Evolutionary conservation across 495 filamentous ascomycete species (phyloP).

Genomic region (Evansstolkia leycettana): DNA sequence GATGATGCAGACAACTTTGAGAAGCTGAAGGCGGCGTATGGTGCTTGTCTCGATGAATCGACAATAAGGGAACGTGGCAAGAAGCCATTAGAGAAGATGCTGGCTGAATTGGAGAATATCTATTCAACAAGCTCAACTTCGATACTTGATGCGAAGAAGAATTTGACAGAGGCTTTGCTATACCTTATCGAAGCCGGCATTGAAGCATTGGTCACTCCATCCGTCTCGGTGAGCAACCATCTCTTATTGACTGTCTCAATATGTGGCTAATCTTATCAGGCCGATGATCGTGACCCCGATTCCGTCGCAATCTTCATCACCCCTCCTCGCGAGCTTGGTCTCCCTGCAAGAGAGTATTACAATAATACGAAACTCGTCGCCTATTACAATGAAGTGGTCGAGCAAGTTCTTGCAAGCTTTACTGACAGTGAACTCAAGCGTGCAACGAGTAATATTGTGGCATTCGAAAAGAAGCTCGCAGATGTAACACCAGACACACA

Average conservation of each 20-base stretch:
- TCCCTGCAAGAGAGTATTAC: slow-evolving; percentile 56
- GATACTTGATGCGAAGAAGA: slow-evolving; percentile 19
- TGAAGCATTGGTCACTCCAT: slow-evolving; percentile 31
- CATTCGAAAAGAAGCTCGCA: slow-evolving; percentile 50
- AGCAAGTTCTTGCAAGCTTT: slow-evolving; percentile 26
- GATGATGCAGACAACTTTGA: slow-evolving; percentile 51
- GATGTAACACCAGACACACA: slow-evolving; percentile 44
- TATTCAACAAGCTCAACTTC: slow-evolving; percentile 37
- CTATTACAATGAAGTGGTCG: slow-evolving; percentile 39
- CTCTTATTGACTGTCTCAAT: neutral
- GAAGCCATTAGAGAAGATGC: slow-evolving; percentile 35
- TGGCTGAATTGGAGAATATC: slow-evolving; percentile 39
- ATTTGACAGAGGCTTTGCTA: slow-evolving; percentile 38
- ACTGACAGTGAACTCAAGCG: slow-evolving; percentile 12
- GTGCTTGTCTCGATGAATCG: slow-evolving; percentile 51
- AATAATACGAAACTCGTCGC: slow-evolving; percentile 40
- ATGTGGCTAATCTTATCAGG: slow-evolving; percentile 10
- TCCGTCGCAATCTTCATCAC: slow-evolving; percentile 43
- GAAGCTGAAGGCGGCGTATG: slow-evolving; percentile 50
- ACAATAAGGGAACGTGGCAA: slow-evolving; percentile 40
- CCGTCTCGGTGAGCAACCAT: slow-evolving; percentile 31
- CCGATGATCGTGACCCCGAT: slow-evolving; percentile 54
- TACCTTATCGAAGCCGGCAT: slow-evolving; percentile 42
- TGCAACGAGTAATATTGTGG: slow-evolving; percentile 35
- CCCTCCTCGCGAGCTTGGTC: slow-evolving; percentile 40